These are phyloP conservation scores for Amphicarpaea edgeworthii DNA, from an alignment of 306 rosid species.

Conservation along the genomic window DNA sequence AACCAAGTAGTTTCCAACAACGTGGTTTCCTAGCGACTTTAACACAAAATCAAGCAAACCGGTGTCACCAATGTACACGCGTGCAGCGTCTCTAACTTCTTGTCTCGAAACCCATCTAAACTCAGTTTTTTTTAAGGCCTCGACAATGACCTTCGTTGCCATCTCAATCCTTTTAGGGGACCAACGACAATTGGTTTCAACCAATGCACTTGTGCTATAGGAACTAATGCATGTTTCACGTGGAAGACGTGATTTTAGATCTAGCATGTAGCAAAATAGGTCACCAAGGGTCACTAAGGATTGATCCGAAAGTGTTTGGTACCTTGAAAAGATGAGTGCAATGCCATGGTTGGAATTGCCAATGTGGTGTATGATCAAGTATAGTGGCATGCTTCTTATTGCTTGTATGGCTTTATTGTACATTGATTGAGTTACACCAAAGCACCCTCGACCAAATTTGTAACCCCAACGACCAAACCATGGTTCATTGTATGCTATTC, in stretches of 20 bases:
- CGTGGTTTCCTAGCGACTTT: constrained; percentile 76
- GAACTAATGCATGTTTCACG: constrained; percentile 48
- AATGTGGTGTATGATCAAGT: constrained; percentile 58
- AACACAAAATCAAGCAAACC: constrained; percentile 83
- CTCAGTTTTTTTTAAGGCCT: constrained; percentile 66
- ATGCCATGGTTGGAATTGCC: constrained; percentile 58
- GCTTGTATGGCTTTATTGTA: constrained; percentile 79
- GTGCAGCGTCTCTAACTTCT: constrained; percentile 83
- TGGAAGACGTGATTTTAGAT: constrained; percentile 76
- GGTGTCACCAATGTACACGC: constrained; percentile 74
- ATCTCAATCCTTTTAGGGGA: constrained; percentile 78
- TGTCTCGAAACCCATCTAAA: constrained; percentile 84
- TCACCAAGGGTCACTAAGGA: constrained; percentile 76
- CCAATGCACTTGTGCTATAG: constrained; percentile 43
- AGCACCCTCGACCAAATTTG: constrained; percentile 73
- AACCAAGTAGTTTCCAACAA: constrained; percentile 81
- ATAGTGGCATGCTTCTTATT: constrained; percentile 69
- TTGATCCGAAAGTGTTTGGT: constrained; percentile 75
- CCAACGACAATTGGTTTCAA: constrained; percentile 78
- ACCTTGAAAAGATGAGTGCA: constrained; percentile 66
- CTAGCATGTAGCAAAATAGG: constrained; percentile 72
- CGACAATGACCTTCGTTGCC: constrained; percentile 76
- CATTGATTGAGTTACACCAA: constrained; percentile 67
- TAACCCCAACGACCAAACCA: constrained; percentile 95
- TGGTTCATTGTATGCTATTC: constrained; percentile 68